Conservation (phyloP, 2,329 filamentous ascomycete genomes). For the Penicillium sp. region DNA sequence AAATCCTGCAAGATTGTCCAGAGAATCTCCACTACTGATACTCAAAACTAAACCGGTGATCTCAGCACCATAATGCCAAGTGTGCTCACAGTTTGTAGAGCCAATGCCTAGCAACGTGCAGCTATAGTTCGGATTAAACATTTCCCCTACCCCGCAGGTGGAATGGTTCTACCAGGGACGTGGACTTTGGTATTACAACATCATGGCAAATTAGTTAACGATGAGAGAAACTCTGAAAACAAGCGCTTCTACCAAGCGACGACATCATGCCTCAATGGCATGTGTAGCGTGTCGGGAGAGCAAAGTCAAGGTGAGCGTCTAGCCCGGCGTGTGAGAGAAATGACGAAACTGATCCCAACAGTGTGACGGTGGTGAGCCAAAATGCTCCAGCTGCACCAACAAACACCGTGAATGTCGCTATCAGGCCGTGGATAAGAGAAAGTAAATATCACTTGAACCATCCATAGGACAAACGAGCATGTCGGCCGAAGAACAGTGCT, state of each 20-base stretch:
- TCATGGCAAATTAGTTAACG: neutral
- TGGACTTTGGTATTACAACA: neutral
- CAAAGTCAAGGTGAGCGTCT: constrained; percentile 39
- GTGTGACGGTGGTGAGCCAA: constrained; percentile 15
- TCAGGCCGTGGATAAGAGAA: constrained; percentile 31
- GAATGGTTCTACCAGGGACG: neutral
- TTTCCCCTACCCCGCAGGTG: constrained; percentile 1
- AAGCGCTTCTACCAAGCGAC: neutral
- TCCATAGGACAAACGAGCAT: neutral
- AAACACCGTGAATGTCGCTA: constrained; percentile 28
- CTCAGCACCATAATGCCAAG: too few relatives aligned
- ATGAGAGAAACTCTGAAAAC: neutral
- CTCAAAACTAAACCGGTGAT: neutral
- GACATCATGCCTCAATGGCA: constrained; percentile 26
- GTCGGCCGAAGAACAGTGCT: neutral
- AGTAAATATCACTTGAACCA: constrained; percentile 16
- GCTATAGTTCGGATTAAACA: constrained; percentile 3
- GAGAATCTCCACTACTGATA: neutral
- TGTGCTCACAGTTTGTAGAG: neutral
- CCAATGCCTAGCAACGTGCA: neutral
- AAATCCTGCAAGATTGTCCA: neutral
- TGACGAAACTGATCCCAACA: neutral
- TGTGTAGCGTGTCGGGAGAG: constrained; percentile 39
- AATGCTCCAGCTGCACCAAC: constrained; percentile 25
- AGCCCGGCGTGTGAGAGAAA: neutral